Conservation (phyloP, 192 early-diverging fungal genomes). For the Podila minutissima region DNA sequence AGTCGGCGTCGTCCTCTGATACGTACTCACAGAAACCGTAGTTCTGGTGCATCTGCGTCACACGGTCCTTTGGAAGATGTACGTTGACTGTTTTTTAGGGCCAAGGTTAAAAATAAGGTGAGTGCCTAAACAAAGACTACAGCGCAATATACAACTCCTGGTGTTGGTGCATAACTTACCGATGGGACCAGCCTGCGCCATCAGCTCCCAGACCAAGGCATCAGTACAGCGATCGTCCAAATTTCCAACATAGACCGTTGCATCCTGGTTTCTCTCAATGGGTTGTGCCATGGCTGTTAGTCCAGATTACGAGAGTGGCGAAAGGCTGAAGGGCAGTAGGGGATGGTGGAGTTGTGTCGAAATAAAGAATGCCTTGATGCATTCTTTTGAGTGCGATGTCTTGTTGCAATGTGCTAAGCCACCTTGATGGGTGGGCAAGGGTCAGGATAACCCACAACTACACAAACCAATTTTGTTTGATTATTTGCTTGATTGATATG, state of each 20-base stretch:
- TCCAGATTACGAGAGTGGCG: no score
- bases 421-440: no score
- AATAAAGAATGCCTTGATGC: no score
- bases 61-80: slow-evolving; percentile 97
- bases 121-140: no score
- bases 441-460: no score
- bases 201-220: slow-evolving; percentile 96
- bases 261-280: slow-evolving; percentile 95
- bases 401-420: no score
- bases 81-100: slow-evolving; percentile 74
- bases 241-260: slow-evolving; percentile 97
- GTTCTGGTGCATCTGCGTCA: slow-evolving; percentile 93
- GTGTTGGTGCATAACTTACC: slow-evolving; percentile 53
- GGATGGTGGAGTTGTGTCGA: no score
- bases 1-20: slow-evolving; percentile 94
- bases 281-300: slow-evolving; percentile 37
- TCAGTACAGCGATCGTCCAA: slow-evolving; percentile 95
- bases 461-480: no score
- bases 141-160: no score
- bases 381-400: no score
- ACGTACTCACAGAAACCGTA: slow-evolving; percentile 98
- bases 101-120: neutral
- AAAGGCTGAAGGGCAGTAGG: no score
- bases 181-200: slow-evolving; percentile 97
- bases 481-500: no score